phyloP scores from a whole-genome alignment of 2,329 filamentous ascomycete genomes.

The Trichoderma cornu-damae region DNA sequence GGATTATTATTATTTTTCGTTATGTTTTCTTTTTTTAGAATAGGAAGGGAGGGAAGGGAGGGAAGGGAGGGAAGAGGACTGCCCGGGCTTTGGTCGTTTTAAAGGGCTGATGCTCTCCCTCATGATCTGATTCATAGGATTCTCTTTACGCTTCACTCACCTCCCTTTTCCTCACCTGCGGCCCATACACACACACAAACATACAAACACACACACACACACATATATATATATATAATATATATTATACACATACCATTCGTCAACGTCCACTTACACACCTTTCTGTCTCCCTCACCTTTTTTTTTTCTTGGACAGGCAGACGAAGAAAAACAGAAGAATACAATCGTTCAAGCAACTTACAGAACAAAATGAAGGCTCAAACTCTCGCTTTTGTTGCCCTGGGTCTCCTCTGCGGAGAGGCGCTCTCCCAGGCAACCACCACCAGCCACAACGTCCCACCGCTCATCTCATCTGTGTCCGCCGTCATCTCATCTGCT shows the following conservation, averaged over 20 bases:
- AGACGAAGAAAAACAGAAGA: not conserved
- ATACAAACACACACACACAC: too few species aligned
- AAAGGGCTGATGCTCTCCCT: slow-evolving; percentile 7
- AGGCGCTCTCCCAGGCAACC: slow-evolving; percentile 3
- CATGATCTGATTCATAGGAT: not conserved
- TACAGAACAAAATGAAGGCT: slow-evolving; percentile 6
- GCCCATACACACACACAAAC: not conserved
- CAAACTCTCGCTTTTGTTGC: slow-evolving; percentile 11
- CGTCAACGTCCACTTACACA: not conserved
- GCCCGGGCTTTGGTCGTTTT: not conserved
- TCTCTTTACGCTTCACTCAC: slow-evolving; percentile 6
- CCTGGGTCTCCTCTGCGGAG: slow-evolving; percentile 17
- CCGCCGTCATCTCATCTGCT: slow-evolving; percentile 1
- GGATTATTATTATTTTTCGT: slow-evolving; percentile 5
- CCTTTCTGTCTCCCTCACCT: not conserved
- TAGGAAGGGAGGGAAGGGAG: slow-evolving; percentile 9
- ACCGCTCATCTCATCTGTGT: slow-evolving; percentile 4
- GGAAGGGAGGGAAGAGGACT: not conserved
- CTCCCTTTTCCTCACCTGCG: not conserved
- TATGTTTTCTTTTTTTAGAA: not conserved
- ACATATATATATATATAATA: slow-evolving; percentile 1
- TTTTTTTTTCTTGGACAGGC: not conserved
- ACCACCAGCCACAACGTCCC: not conserved
- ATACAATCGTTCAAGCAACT: slow-evolving; percentile 4
- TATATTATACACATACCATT: not conserved